Conservation (phyloP, 495 filamentous ascomycete species). For the Neurospora africana region DNA sequence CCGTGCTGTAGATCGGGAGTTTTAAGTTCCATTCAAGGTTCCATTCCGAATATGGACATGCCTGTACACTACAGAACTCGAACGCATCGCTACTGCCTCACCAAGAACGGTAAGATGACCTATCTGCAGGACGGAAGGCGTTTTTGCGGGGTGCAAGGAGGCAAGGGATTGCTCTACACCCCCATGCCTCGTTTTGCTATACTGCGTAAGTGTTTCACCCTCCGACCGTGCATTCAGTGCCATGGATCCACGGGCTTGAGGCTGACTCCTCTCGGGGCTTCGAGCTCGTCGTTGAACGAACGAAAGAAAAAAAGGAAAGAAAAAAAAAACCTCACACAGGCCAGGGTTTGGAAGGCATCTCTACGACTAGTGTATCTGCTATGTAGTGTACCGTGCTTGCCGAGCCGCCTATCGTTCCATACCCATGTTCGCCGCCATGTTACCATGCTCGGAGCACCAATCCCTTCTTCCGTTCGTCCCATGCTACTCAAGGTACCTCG, state of each 20-base stretch:
- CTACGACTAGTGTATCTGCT: not conserved
- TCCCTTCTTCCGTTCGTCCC: not conserved
- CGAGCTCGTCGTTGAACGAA: not conserved
- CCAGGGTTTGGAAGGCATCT: not conserved
- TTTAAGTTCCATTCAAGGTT: not conserved
- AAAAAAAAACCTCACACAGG: not conserved
- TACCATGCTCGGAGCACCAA: not conserved
- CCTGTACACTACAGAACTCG: not conserved
- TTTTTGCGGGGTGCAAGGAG: not conserved
- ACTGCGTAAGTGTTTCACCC: not conserved
- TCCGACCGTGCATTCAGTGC: not conserved
- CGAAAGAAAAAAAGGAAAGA: not conserved
- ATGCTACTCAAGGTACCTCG: not conserved
- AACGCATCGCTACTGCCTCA: not conserved
- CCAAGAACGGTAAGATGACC: not conserved
- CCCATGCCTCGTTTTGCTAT: not conserved
- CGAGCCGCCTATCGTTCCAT: not conserved
- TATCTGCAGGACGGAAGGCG: not conserved
- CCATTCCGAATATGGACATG: not conserved
- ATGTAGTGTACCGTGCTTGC: not conserved
- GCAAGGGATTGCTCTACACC: not conserved
- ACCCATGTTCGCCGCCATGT: not conserved
- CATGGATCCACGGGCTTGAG: not conserved
- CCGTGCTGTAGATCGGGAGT: not conserved
- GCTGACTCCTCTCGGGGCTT: not conserved